Evolutionary conservation across 148 eudicot genomes (phyloP), one percentile per base, ranked within the genome.

Genomic region (Nepenthes gracilis): DNA sequence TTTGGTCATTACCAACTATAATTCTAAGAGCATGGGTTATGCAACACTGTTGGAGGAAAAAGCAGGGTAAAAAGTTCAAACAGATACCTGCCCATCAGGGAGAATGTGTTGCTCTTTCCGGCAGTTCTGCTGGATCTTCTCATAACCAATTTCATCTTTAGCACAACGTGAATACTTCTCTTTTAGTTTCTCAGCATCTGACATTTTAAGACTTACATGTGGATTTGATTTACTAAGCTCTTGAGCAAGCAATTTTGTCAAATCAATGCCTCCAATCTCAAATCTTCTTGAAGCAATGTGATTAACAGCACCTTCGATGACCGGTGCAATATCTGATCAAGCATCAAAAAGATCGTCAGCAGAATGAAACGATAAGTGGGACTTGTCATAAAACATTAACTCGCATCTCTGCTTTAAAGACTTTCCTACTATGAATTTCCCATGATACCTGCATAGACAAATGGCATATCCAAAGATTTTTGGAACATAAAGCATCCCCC

Each of bases 291-390:
- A 89, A 63, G 93, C 85, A 64, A 85, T 85, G 61, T 89, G 90
- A 76, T 89, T 90, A 75, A 89, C 89, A 12, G 96, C 96, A 51
- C 96, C 96, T 80, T 89, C 96, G 63, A 89, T 83, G 14, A 89
- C 96, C 34, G 96, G 86, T 60, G 96, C 96, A 71, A 89, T 85
- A 74, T 89, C 96, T 88, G 80, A 54, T 43, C n/a, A 57, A 64
- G 36, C 47, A 35, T 36, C 43, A 57, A 57, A 50, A 49, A 47
- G 13, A 12, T 36, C 12, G 63, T 5, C 2, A 49, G 10, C 53
- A 2, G 13, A 5, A n/a, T 10, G 13, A 10, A 5, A 49, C 0
- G 53, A 49, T 10, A 11, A 49, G 6, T 6, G n/a, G 11, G 53
- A 11, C n/a, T 2, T 49, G 10, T 45, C 0, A 45, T 5, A 45